Percentiles rank a stretch among this genome's conserved stretches.
phyloP scores from a whole-genome alignment of 2,329 filamentous ascomycete species.

The Colletotrichum spaethianum region DNA sequence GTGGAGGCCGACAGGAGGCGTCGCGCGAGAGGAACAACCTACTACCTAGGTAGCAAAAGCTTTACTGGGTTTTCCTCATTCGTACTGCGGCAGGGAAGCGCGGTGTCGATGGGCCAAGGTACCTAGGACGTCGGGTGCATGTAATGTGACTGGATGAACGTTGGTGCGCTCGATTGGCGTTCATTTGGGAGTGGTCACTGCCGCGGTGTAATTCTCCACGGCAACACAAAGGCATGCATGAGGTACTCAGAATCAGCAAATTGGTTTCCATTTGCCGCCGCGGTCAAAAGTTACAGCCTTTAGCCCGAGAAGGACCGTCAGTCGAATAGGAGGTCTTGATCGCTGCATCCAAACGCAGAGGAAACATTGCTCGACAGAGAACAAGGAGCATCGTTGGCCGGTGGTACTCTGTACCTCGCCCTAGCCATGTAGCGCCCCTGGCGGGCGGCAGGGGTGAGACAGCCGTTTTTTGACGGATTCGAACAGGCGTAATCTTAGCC shows the following conservation, averaged over 20 bases:
- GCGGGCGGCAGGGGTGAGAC: constrained; percentile 37
- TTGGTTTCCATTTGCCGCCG: too few species aligned
- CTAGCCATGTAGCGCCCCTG: constrained; percentile 13
- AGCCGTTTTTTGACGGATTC: constrained; percentile 38
- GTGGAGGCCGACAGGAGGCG: background rate
- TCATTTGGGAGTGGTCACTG: background rate
- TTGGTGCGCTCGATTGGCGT: background rate
- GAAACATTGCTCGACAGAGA: background rate
- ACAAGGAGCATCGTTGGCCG: constrained; percentile 15
- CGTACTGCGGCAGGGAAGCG: too few species aligned
- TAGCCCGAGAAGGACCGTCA: background rate
- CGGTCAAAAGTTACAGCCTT: background rate
- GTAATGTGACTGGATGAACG: background rate
- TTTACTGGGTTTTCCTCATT: background rate
- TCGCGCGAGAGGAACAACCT: background rate
- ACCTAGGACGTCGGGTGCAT: background rate
- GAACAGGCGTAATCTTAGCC: constrained; percentile 29
- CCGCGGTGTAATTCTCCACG: background rate
- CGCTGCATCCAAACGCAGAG: background rate
- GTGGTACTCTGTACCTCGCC: constrained; percentile 35
- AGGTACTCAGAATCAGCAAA: background rate
- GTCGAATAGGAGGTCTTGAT: background rate
- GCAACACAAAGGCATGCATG: background rate
- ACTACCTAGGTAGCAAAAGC: background rate
- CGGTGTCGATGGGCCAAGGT: too few species aligned